Evolutionary conservation across 345 rosid species (phyloP).

Genomic region (Pelargonium nanum): DNA sequence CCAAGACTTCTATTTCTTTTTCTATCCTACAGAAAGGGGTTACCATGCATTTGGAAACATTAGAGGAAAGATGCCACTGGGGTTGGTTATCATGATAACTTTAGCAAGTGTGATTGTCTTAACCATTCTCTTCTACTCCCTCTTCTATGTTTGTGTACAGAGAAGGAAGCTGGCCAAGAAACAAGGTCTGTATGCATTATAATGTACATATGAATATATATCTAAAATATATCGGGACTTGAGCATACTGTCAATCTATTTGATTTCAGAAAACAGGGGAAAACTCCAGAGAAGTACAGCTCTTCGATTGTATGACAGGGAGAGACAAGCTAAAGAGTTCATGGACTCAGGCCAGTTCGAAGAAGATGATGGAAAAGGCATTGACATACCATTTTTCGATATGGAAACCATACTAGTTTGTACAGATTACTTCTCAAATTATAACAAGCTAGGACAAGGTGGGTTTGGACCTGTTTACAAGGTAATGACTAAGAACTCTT

Average conservation of each 20-base stretch:
- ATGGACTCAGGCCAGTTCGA: constrained; percentile 15
- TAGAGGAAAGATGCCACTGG: background rate
- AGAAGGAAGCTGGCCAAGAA: constrained; percentile 3
- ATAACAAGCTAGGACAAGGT: constrained; percentile 45
- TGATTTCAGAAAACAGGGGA: constrained; percentile 14
- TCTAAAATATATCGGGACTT: too few species aligned
- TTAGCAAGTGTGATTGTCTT: background rate
- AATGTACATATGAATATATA: background rate
- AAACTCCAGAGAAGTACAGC: constrained; percentile 3
- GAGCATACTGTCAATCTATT: background rate
- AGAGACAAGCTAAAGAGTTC: constrained; percentile 21
- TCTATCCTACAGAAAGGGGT: background rate
- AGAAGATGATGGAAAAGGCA: constrained; percentile 28
- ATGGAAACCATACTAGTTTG: constrained; percentile 33
- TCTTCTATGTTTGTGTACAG: constrained; percentile 5
- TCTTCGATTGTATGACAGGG: constrained; percentile 16
- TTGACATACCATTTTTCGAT: constrained; percentile 35
- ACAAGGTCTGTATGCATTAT: constrained; percentile 14
- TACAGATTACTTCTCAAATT: constrained; percentile 34
- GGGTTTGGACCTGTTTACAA: constrained; percentile 64
- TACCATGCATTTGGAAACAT: background rate
- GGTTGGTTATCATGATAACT: background rate
- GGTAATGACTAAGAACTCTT: constrained; percentile 15
- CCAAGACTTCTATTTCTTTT: background rate
- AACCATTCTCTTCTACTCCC: background rate